Conservation (phyloP, 441 rosid genomes). For the Erodium trifolium region DNA sequence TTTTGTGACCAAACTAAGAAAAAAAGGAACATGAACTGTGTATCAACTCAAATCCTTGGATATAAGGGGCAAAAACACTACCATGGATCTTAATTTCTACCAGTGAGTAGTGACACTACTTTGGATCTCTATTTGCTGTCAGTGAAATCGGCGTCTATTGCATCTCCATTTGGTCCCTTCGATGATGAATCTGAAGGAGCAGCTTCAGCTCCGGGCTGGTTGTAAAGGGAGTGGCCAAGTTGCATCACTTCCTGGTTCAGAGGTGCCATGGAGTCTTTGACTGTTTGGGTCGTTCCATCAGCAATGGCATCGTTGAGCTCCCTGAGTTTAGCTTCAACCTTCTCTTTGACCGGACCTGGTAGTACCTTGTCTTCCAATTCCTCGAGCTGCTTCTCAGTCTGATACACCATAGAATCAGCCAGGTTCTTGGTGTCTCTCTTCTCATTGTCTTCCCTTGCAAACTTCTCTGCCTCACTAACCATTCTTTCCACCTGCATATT, state of each 20-base stretch:
- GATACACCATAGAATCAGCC: conserved; percentile 73
- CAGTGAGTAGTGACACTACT: no score
- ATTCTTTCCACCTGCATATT: conserved; percentile 29
- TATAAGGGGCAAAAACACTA: no score
- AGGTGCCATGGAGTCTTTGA: conserved; percentile 76
- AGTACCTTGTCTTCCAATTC: conserved; percentile 75
- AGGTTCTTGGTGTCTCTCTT: conserved; percentile 95
- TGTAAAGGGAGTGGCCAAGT: conserved; percentile 77
- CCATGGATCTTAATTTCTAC: no score
- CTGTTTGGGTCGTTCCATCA: conserved; percentile 52
- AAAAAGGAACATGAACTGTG: no score
- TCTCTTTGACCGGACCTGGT: conserved; percentile 60
- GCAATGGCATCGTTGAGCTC: conserved; percentile 69
- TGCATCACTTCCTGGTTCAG: conserved; percentile 91
- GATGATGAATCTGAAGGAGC: conserved; percentile 33
- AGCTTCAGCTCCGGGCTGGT: conserved; percentile 56
- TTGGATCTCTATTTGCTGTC: no score
- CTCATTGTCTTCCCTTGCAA: conserved; percentile 75
- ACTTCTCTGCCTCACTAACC: conserved; percentile 85
- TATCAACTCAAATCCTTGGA: no score
- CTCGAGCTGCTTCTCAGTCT: conserved; percentile 82
- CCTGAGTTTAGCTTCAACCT: conserved; percentile 68
- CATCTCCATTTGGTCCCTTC: no score
- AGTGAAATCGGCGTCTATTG: no score
- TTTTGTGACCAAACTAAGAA: no score